Conservation (phyloP, 2,329 filamentous ascomycete genomes). For the Neopestalotiopsis sp. region DNA sequence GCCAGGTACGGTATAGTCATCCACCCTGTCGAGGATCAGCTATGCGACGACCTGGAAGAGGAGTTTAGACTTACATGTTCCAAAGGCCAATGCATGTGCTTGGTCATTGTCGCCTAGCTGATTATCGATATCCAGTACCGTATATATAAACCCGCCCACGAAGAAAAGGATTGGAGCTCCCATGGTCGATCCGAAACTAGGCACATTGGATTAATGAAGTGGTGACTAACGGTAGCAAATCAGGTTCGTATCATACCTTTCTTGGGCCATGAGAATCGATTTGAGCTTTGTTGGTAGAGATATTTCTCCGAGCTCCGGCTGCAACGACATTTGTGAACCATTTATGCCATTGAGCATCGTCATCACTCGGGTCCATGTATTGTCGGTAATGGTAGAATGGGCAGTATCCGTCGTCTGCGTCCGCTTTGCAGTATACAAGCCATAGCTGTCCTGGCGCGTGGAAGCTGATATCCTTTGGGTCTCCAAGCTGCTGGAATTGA, state of each 20-base stretch:
- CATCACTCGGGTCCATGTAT: conserved; percentile 35
- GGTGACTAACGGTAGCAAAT: not conserved
- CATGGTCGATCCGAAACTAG: conserved; percentile 35
- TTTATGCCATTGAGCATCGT: conserved; percentile 35
- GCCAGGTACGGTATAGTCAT: conserved; percentile 39
- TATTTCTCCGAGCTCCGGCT: conserved; percentile 23
- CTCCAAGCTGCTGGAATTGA: conserved; percentile 28
- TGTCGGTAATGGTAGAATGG: conserved; percentile 20
- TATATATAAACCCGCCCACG: conserved; percentile 35
- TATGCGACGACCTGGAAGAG: too few relatives aligned
- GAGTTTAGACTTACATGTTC: conserved; percentile 34
- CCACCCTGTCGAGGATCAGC: conserved; percentile 31
- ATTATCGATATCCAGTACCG: conserved; percentile 32
- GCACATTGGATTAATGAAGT: not conserved
- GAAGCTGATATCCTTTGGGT: not conserved
- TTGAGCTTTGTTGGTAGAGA: conserved; percentile 33
- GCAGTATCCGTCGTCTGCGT: conserved; percentile 19
- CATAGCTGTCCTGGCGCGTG: not conserved
- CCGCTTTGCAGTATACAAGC: conserved; percentile 9
- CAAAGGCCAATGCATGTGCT: conserved; percentile 37
- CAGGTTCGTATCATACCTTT: conserved; percentile 26
- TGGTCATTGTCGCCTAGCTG: conserved; percentile 36
- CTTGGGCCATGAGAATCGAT: conserved; percentile 34
- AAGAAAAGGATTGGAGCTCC: conserved; percentile 37
- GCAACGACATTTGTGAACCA: conserved; percentile 10